Base-by-base conservation (phyloP, 2,329 filamentous ascomycete species). In the Helminthosporium solani region DNA sequence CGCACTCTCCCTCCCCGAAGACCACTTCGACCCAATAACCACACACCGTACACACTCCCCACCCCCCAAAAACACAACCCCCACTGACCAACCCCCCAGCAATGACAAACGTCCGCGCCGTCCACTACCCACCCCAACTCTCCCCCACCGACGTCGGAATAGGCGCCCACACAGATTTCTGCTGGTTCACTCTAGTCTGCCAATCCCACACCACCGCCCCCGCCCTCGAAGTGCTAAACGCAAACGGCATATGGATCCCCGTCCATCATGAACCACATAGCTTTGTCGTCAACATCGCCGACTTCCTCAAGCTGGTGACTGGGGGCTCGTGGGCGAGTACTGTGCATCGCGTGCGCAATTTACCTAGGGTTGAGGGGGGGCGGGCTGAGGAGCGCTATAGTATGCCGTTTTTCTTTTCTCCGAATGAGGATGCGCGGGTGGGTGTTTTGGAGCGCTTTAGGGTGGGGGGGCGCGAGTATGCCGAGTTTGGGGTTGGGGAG, bases 81-180 rank as follows among this genome's bases (percentile, higher is more conserved):
- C 2, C n/a, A 34, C 33, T 19, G 16, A 8, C 63, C 67, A 19
- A 72, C 23, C 23, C 23, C 23, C 23, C 23, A 25, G 23, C 73
- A 15, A 72, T 73, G 57, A 72, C 71, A 27, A 73, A 73, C 31
- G 66, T 75, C 74, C 49, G 72, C 73, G 12, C 68, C 67, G 0
- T 70, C 20, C 63, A 7, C 65, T 69, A 31, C 73, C 73, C 73
- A 5, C 69, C 70, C 0, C 66, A 68, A 43, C 33, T 49, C 8
- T 58, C 51, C 4, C 59, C 66, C 21, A 12, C 42, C 7, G 58
- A 70, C 38, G 67, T 71, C 3, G 70, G 71, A 1, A 65, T 74
- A 12, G 70, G 71, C 8, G 72, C 72, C 0, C 72, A 75, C 44
- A 66, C 71, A 2, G 72, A 74, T 44, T 73, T 73, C 48, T 70